Evolutionary conservation across 306 rosid species (phyloP), one percentile per base, ranked within the genome.

Genomic region (peach (Prunus persica)): DNA sequence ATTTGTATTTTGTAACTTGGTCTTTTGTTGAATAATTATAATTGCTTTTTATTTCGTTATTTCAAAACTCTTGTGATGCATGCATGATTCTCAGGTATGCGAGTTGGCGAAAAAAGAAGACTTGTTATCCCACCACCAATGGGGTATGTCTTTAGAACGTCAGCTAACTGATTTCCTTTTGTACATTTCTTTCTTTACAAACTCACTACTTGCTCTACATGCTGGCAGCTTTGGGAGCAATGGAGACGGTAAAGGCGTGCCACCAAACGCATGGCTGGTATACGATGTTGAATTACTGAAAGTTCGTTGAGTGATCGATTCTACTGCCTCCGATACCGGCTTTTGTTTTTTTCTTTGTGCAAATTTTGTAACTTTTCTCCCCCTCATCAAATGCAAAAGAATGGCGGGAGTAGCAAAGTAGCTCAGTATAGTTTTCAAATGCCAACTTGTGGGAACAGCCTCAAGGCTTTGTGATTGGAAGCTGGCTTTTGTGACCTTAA

Each of bases 31-130:
- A 28, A 20, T 68, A 3, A 12, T 46, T 58, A 11, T 41, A 45
- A 2, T 54, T 46, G 20, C 13, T 41, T 47, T 28, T 56, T 12
- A 49, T 52, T 32, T 27, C 18, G 10, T 32, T 11, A 64, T 61
- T 60, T 22, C 22, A 43, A 58, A 63, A 60, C n/a, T 27, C 51
- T 28, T 60, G 45, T 75, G 76, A 19, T 20, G 41, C 27, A 8
- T 78, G 70, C 69, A 46, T 82, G 83, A 62, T 81, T 67, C 52
- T 82, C 83, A 93, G 97, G 96, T 66, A 91, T 94, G 94, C 93
- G 56, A 69, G 96, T 87, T 32, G 97, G 97, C 51, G 94, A 76
- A 72, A 91, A 81, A 84, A 87, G 98, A 81, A 89, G 94, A 80
- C 89, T 94, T 60, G 71, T 83, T n/a, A 74, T 94, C 67, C 97